phyloP scores from a whole-genome alignment of 768 basidiomycete species.

The Amanita subjunquillea region DNA sequence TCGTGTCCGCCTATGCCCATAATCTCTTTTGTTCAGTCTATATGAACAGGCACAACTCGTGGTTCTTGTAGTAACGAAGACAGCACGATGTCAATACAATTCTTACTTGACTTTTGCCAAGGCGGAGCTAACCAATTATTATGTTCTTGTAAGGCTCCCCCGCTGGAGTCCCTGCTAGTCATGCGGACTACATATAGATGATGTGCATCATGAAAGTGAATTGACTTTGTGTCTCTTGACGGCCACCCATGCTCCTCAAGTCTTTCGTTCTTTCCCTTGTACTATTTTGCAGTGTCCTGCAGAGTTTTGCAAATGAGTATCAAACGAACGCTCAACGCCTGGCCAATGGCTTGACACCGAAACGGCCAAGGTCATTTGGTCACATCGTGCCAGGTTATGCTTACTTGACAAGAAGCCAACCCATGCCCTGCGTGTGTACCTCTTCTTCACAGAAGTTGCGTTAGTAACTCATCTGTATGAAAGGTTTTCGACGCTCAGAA shows the following conservation, averaged over 20 bases:
- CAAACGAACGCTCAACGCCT: constrained; percentile 34
- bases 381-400: constrained; percentile 18
- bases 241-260: constrained; percentile 6
- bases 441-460: neutral
- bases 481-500: neutral
- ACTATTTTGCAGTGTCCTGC: constrained; percentile 12
- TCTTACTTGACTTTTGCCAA: no score
- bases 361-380: constrained; percentile 22
- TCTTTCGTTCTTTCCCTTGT: constrained; percentile 15
- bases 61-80: no score
- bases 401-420: constrained; percentile 13
- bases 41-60: no score
- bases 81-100: no score
- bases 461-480: neutral
- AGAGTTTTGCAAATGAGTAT: constrained; percentile 8
- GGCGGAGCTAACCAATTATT: neutral
- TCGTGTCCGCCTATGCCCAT: no score
- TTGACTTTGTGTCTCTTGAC: constrained; percentile 1
- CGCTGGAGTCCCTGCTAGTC: no score
- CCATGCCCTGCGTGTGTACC: constrained; percentile 15
- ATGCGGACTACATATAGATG: neutral
- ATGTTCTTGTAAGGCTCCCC: neutral
- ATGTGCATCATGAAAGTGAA: neutral
- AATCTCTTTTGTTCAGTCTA: no score
- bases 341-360: constrained; percentile 33